A percentile compares a stretch with the other conserved stretches of the same genome.
Conservation (phyloP, 257 asterid species). For the Penstemon newberryi region DNA sequence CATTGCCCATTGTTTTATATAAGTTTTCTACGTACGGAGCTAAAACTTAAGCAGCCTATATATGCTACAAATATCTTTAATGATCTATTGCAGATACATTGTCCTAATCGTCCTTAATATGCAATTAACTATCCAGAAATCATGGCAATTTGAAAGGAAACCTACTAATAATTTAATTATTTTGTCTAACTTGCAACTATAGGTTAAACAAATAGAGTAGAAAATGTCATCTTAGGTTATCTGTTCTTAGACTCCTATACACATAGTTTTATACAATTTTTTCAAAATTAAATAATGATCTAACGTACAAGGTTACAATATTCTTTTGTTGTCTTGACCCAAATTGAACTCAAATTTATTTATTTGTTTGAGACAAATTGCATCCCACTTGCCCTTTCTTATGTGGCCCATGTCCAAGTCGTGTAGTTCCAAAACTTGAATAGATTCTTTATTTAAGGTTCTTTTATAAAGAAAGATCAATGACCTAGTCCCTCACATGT, state of each 20-base stretch:
- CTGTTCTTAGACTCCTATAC: conserved; percentile 27
- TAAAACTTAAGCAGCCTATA: not conserved
- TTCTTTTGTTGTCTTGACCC: conserved; percentile 38
- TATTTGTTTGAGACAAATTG: conserved; percentile 27
- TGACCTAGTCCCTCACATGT: conserved; percentile 36
- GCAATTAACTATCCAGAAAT: conserved; percentile 14
- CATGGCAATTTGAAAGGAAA: conserved; percentile 30
- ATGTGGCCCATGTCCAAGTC: conserved; percentile 28
- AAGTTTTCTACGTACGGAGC: not conserved
- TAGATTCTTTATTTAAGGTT: conserved; percentile 33
- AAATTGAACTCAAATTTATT: conserved; percentile 23
- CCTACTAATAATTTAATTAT: conserved; percentile 22
- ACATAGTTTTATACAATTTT: conserved; percentile 12
- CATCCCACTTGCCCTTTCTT: conserved; percentile 31
- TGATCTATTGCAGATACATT: not conserved
- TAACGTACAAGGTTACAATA: conserved; percentile 22
- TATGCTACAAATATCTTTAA: not conserved
- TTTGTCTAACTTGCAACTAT: conserved; percentile 24
- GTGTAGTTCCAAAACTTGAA: conserved; percentile 38
- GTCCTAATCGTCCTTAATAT: conserved; percentile 17
- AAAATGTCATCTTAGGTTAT: conserved; percentile 47
- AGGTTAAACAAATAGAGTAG: conserved; percentile 22
- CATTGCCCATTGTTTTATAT: too few species aligned
- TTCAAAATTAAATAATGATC: conserved; percentile 23
- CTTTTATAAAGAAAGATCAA: conserved; percentile 35